A percentile compares a stretch with the other conserved stretches of the same genome.
Conservation (phyloP, 805 yeast genomes). For the Metschnikowia borealis region DNA sequence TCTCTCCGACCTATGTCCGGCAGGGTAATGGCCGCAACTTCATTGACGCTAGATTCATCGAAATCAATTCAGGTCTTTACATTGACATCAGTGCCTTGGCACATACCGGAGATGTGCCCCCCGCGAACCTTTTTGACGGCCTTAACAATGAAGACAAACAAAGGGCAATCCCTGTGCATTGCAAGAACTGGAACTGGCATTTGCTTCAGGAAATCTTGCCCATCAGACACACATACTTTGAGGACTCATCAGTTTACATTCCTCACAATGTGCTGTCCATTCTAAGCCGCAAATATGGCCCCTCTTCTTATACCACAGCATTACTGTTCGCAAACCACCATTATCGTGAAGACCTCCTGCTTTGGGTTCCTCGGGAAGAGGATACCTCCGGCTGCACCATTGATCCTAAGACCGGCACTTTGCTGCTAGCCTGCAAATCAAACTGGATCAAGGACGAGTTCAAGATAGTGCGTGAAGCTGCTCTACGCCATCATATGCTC, state of each 20-base stretch:
- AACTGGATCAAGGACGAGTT: conserved; percentile 32
- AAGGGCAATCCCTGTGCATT: conserved; percentile 26
- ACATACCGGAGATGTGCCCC: conserved; percentile 11
- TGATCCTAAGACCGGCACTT: conserved; percentile 30
- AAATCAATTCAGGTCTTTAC: conserved; percentile 39
- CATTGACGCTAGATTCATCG: conserved; percentile 20
- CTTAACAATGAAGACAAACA: conserved; percentile 2
- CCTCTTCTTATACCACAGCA: conserved; percentile 27
- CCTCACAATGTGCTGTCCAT: conserved; percentile 31
- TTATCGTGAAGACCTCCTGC: conserved; percentile 38
- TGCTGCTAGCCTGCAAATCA: conserved; percentile 17
- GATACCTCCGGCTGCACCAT: conserved; percentile 27
- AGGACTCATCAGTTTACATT: conserved; percentile 33
- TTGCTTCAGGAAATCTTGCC: conserved; percentile 34
- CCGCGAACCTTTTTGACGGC: conserved; percentile 3
- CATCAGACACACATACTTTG: conserved; percentile 33
- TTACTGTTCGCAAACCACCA: conserved; percentile 28
- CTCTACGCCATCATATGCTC: conserved; percentile 22
- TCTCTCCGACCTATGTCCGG: conserved; percentile 20
- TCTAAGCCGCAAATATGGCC: conserved; percentile 32
- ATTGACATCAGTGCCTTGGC: conserved; percentile 17
- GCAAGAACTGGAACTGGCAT: conserved; percentile 41
- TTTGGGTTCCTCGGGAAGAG: conserved; percentile 45
- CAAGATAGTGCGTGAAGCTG: conserved; percentile 23
- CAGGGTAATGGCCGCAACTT: conserved; percentile 20